phyloP scores from a whole-genome alignment of 257 asterid species.

The Verbascum thapsus region DNA sequence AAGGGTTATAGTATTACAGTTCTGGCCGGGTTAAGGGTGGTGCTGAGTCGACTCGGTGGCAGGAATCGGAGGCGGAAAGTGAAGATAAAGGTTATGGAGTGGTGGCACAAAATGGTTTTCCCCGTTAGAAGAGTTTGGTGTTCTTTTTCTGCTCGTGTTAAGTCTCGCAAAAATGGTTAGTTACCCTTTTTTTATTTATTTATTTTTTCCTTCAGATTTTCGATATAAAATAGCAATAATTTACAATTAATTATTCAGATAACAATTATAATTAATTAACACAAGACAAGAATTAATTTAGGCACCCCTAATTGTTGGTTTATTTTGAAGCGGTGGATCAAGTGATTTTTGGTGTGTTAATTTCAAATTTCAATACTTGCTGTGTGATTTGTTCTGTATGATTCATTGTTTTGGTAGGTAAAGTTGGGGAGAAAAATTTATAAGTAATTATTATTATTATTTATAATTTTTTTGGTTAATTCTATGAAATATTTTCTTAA shows the following conservation, averaged over 20 bases:
- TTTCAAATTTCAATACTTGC: not conserved
- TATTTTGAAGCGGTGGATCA: not conserved
- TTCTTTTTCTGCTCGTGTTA: constrained; percentile 55
- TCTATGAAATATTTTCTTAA: not conserved
- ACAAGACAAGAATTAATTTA: too few species aligned
- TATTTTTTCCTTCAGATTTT: too few species aligned
- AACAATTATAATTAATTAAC: too few species aligned
- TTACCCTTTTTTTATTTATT: not conserved
- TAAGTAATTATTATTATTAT: not conserved
- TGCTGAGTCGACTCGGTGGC: constrained; percentile 46
- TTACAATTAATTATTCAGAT: too few species aligned
- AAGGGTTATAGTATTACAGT: too few species aligned
- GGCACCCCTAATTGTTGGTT: not conserved
- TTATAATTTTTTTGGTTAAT: not conserved
- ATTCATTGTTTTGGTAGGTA: not conserved
- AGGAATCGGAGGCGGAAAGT: constrained; percentile 44
- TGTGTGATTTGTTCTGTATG: not conserved
- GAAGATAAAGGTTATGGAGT: constrained; percentile 54
- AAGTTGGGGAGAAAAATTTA: not conserved
- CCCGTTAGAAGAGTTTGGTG: constrained; percentile 71
- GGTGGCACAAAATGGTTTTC: constrained; percentile 72
- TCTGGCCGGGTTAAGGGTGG: constrained; percentile 63
- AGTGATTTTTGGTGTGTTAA: not conserved
- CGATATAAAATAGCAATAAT: too few species aligned
- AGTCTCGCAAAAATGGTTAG: constrained; percentile 60